Percentiles rank a stretch among this genome's conserved stretches.
These are phyloP conservation scores for thale cress (Arabidopsis thaliana) DNA, from an alignment of 345 rosid species.

Conservation along the genomic window DNA sequence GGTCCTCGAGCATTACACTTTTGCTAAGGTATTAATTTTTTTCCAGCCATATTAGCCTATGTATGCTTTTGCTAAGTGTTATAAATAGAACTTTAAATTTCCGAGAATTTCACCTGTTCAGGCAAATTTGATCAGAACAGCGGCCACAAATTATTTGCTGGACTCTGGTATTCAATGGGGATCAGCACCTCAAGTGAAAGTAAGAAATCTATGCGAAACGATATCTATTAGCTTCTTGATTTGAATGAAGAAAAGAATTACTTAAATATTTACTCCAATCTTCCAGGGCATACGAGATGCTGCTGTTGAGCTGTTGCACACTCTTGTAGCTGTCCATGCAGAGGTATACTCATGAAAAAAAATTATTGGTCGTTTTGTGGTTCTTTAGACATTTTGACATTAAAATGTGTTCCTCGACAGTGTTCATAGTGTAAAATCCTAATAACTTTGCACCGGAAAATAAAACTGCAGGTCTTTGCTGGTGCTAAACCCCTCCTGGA, in stretches of 20 bases:
- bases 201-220: slow-evolving; percentile 42
- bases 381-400: not conserved
- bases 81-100: not conserved
- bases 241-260: not conserved
- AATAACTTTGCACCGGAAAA: not conserved
- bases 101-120: slow-evolving; percentile 36
- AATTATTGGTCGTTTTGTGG: not conserved
- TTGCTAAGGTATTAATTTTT: slow-evolving; percentile 72
- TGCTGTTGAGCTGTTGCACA: slow-evolving; percentile 89
- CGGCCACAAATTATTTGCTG: slow-evolving; percentile 77
- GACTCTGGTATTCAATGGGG: slow-evolving; percentile 97
- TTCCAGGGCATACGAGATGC: slow-evolving; percentile 94
- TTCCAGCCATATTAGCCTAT: not conserved
- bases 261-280: slow-evolving; percentile 24
- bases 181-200: slow-evolving; percentile 89
- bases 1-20: slow-evolving; percentile 87
- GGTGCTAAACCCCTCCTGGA: slow-evolving; percentile 95
- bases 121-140: slow-evolving; percentile 93
- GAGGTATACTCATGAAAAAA: slow-evolving; percentile 56
- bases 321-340: slow-evolving; percentile 92
- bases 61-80: not conserved
- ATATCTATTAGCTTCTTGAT: slow-evolving; percentile 10
- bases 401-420: not conserved
- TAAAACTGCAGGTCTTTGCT: slow-evolving; percentile 72
- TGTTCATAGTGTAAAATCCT: slow-evolving; percentile 10